Evolutionary conservation across 2,329 filamentous ascomycete genomes (phyloP), one percentile per base, ranked within the genome.

Genomic region (Rhynchosporium secalis): DNA sequence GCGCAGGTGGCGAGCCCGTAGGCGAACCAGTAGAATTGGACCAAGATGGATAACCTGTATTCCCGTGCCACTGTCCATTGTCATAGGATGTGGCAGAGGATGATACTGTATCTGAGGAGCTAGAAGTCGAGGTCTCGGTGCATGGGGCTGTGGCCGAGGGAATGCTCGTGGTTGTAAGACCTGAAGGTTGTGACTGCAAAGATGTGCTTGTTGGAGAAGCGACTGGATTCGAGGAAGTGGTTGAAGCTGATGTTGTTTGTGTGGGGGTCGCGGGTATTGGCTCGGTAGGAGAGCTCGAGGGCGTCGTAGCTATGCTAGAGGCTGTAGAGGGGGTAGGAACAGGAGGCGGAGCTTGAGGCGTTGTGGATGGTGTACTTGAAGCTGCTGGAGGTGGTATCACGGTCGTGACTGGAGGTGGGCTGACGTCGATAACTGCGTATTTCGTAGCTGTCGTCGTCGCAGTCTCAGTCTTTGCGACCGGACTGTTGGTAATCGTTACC

Each of bases 51-150:
- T 74, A 72, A 26, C 48, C 60, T 54, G 72, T 73, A 56, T 73
- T 68, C 70, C 72, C 73, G 56, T 73, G 69, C 71, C 72, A 74
- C 66, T 69, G 65, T 2, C 71, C 72, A 62, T 72, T 60, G 46
- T 72, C 70, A 63, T 68, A 72, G 38, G 67, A 8, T 20, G 36
- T 51, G 26, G 60, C 62, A 6, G 49, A 61, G 31, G 66, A 60
- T 1, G 63, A 46, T 13, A 40, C 51, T 12, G 62, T 31, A 15
- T 48, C 57, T 26, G 64, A 45, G 6, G 65, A 56, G 28, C 46
- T 56, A 38, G 58, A 54, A 1, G 60, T 49, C 52, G 66, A 60
- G 40, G 66, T 69, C 29, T 68, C 8, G n/a, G 28, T 20, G 10
- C 51, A 60, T 12, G 51, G 43, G 28, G 56, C 26, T 4, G 33